Percentiles rank a stretch among this genome's conserved stretches.
Evolutionary conservation across 2,329 filamentous ascomycete genomes (phyloP).

Genomic region (Phaeophleospora eucalypticola): DNA sequence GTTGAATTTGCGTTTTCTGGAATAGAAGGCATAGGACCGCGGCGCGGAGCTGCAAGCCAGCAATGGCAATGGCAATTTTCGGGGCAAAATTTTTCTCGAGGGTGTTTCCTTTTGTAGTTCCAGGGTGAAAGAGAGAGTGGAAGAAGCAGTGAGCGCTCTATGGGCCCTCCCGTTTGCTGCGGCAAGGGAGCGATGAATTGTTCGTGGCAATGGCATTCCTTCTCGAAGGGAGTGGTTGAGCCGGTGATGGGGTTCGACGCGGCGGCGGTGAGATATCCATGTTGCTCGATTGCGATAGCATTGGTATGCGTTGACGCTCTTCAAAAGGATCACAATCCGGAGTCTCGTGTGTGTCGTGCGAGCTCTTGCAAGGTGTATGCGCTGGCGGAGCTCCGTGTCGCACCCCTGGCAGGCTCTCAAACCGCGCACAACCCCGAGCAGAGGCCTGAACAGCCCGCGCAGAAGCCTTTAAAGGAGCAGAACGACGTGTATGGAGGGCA

Average conservation of each 20-base stretch:
- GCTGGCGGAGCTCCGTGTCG: too few relatives aligned
- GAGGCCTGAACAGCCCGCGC: background rate
- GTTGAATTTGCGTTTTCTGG: constrained; percentile 16
- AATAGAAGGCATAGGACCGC: constrained; percentile 20
- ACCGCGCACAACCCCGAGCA: too few relatives aligned
- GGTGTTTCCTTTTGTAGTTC: constrained; percentile 6
- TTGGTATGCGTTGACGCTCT: constrained; percentile 7
- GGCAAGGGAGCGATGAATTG: constrained; percentile 2
- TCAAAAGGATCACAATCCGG: background rate
- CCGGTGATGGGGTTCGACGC: constrained; percentile 8
- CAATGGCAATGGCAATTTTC: constrained; percentile 33
- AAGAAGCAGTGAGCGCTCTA: background rate
- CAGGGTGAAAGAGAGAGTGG: background rate
- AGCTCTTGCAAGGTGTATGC: background rate
- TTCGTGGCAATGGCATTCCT: background rate
- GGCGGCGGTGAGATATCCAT: constrained; percentile 4
- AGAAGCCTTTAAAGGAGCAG: background rate
- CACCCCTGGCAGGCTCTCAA: too few relatives aligned
- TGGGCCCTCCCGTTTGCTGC: constrained; percentile 1
- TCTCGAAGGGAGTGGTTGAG: background rate
- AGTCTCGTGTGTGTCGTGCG: background rate
- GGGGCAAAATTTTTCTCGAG: constrained; percentile 8
- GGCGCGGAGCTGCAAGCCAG: constrained; percentile 33
- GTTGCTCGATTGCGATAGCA: constrained; percentile 7
- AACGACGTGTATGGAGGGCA: background rate